Evolutionary conservation across 495 filamentous ascomycete species (phyloP), one percentile per base, ranked within the genome.

Genomic region (Copromyces sp.): DNA sequence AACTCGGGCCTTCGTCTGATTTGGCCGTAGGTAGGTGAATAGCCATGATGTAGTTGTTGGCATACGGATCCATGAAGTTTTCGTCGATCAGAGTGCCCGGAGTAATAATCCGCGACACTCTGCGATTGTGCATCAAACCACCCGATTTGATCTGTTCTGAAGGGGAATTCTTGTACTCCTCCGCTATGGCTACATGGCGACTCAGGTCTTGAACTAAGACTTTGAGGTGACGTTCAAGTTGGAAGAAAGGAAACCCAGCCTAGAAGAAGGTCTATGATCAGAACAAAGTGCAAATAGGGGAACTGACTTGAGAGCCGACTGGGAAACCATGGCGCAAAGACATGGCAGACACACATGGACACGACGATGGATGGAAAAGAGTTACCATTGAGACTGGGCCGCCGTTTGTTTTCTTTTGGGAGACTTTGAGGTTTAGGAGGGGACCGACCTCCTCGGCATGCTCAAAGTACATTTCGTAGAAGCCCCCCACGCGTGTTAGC

Each of bases 51-150:
- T 94, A 99, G 78, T 98, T 97, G 79, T 96, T 97, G 74, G 93
- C 89, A 70, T 91, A 94, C 0, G 93, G 91, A 77, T 98, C 92
- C 84, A 98, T 92, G 80, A 98, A 98, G 74, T 94, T 94, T 81
- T 99, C 96, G 80, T 99, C 95, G 75, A 98, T 97, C 59, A 98
- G 82, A 1, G 95, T 99, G 9, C 95, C 95, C 0, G 96, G 94
- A 0, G 95, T 97, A 79, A 99, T 87, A 71, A 98, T 90, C 47
- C 95, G 90, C 53, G 92, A 87, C 17, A 99, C 92, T 73, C 85
- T 89, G 53, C 95, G 90, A 77, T 94, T 92, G 78, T 94, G 96
- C 80, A 93, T 81, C 69, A 96, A 83, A 3, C 92, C 92, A 8
- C 92, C 92, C 14, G 89, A 86, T 72, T 90, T 93, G 53, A 87